phyloP scores from a whole-genome alignment of 192 early-diverging fungal species.

The Geranomyces michiganensis region DNA sequence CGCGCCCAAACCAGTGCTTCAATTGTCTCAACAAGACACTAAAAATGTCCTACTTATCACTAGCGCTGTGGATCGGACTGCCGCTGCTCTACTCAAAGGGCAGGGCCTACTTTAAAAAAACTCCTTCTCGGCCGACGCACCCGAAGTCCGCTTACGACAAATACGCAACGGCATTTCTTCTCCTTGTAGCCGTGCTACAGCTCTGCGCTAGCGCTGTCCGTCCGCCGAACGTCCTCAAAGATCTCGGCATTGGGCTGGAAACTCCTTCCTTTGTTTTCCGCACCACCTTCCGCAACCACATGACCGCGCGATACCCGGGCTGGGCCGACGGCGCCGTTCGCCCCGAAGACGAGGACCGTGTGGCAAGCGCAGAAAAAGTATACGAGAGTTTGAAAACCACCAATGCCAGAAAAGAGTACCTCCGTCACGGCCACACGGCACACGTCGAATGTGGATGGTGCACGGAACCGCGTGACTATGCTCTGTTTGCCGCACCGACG shows the following conservation, averaged over 20 bases:
- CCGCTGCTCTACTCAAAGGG: conserved; percentile 11
- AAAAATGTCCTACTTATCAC: conserved; percentile 13
- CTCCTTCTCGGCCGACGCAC: neutral
- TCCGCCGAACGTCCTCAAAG: conserved; percentile 17
- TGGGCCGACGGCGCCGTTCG: conserved; percentile 25
- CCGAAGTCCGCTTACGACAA: conserved; percentile 12
- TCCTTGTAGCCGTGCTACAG: conserved; percentile 6
- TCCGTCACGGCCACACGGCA: conserved; percentile 31
- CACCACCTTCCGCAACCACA: conserved; percentile 29
- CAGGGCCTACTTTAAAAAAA: conserved; percentile 18
- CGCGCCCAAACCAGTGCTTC: no score
- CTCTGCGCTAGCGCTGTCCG: neutral
- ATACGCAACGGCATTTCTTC: conserved; percentile 19
- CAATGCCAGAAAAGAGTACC: conserved; percentile 27
- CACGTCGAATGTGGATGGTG: conserved; percentile 39
- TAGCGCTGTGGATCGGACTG: conserved; percentile 24
- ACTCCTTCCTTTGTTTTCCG: conserved; percentile 30
- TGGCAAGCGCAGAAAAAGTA: conserved; percentile 1
- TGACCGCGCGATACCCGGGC: conserved; percentile 20
- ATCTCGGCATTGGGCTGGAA: conserved; percentile 4
- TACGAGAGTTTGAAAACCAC: conserved; percentile 21
- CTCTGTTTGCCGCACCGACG: conserved; percentile 11
- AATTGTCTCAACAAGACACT: no score
- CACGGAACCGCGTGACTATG: conserved; percentile 25
- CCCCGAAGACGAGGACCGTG: conserved; percentile 8